A percentile compares a stretch with the other conserved stretches of the same genome.
Conservation (phyloP, 768 basidiomycete species). For the Calocybe indica region DNA sequence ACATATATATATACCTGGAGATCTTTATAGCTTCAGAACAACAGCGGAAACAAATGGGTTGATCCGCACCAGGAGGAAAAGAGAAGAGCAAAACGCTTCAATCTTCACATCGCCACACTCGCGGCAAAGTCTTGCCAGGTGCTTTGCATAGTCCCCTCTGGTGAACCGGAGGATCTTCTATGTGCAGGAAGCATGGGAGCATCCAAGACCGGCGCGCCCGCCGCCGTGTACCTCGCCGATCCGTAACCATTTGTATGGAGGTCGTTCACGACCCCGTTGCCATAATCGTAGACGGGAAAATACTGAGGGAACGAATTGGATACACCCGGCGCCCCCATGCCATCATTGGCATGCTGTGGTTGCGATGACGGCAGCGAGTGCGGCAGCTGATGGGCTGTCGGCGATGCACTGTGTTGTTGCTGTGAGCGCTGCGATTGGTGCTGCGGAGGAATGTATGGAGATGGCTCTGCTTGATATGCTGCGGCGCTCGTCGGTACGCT, state of each 20-base stretch:
- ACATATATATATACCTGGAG: no score
- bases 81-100: no score
- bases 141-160: slow-evolving; percentile 55
- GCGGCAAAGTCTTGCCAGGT: slow-evolving; percentile 64
- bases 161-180: slow-evolving; percentile 45
- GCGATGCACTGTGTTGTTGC: slow-evolving; percentile 6
- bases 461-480: slow-evolving; percentile 27
- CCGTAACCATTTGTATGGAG: slow-evolving; percentile 11
- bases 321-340: slow-evolving; percentile 1
- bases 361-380: slow-evolving; percentile 8
- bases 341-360: slow-evolving; percentile 8
- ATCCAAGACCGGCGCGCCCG: slow-evolving; percentile 30
- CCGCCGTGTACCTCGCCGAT: slow-evolving; percentile 15
- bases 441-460: slow-evolving; percentile 25
- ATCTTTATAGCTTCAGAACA: no score
- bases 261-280: slow-evolving; percentile 24
- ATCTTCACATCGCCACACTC: slow-evolving; percentile 27
- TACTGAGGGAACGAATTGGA: slow-evolving; percentile 50
- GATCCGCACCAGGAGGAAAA: no score
- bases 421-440: slow-evolving; percentile 8
- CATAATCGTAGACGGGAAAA: slow-evolving; percentile 75
- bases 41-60: no score
- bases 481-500: slow-evolving; percentile 21
- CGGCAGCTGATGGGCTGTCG: slow-evolving; percentile 16
- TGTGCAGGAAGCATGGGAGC: slow-evolving; percentile 29